phyloP scores from a whole-genome alignment of 441 rosid genomes.

The Metrosideros polymorpha region DNA sequence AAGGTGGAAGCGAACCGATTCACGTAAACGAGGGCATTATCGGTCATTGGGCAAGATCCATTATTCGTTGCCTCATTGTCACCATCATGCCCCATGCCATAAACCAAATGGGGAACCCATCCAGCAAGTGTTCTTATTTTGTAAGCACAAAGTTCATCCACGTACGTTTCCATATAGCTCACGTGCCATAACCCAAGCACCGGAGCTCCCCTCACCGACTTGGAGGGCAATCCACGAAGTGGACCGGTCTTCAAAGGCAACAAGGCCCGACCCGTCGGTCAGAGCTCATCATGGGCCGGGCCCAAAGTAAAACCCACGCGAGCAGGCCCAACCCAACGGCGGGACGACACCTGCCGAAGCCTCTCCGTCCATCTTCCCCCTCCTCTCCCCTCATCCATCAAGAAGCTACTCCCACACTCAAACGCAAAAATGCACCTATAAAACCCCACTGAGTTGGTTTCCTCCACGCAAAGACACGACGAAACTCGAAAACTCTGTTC shows the following conservation, averaged over 20 bases:
- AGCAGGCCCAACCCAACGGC: neutral
- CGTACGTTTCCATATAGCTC: no score
- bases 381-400: neutral
- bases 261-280: no score
- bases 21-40: neutral
- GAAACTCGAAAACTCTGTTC: neutral
- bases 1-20: neutral
- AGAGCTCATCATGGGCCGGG: neutral
- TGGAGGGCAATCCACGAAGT: neutral
- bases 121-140: neutral
- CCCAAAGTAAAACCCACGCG: neutral
- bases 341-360: neutral
- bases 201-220: fast-evolving
- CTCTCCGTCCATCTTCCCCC: neutral
- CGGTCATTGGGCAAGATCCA: neutral
- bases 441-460: constrained; percentile 13
- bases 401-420: neutral
- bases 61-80: neutral
- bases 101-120: neutral
- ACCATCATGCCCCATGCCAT: neutral
- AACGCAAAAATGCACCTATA: neutral
- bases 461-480: constrained; percentile 17
- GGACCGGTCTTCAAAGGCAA: neutral
- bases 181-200: neutral
- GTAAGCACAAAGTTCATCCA: neutral